These are phyloP conservation scores for Beta vulgaris DNA, from an alignment of 148 eudicot genomes.

Conservation along the genomic window DNA sequence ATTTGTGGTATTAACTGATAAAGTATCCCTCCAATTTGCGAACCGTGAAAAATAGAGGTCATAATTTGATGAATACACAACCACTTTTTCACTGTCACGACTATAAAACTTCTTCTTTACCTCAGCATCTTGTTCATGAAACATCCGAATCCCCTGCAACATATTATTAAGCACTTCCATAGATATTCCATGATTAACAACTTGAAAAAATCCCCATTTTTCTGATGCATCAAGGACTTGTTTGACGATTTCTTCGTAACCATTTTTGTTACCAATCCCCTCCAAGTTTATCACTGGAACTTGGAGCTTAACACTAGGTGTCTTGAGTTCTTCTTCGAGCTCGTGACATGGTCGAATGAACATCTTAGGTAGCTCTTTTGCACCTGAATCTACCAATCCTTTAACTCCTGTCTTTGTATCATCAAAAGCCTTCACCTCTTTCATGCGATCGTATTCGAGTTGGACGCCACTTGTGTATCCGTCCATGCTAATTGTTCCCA, in stretches of 20 bases:
- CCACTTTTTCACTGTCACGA: conserved; percentile 24
- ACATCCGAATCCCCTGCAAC: conserved; percentile 31
- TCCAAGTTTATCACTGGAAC: conserved; percentile 38
- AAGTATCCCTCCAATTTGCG: conserved; percentile 48
- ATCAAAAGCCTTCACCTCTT: conserved; percentile 39
- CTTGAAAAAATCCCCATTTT: conserved; percentile 46
- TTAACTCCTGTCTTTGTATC: conserved; percentile 43
- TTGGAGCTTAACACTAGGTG: neutral
- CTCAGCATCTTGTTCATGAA: conserved; percentile 44
- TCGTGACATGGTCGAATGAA: conserved; percentile 36
- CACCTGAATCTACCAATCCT: conserved; percentile 36
- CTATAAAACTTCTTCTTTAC: conserved; percentile 33
- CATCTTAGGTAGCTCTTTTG: conserved; percentile 26
- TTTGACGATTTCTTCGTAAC: conserved; percentile 9
- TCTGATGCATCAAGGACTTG: conserved; percentile 31
- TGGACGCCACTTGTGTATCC: no score
- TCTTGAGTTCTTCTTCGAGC: conserved; percentile 19
- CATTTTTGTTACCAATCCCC: conserved; percentile 3
- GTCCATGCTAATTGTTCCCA: no score
- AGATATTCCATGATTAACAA: conserved; percentile 44
- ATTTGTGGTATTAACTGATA: conserved; percentile 15
- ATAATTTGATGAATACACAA: conserved; percentile 31
- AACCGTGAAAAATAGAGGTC: conserved; percentile 31
- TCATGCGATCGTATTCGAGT: conserved; percentile 25
- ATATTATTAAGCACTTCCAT: conserved; percentile 27